A percentile compares a stretch with the other conserved stretches of the same genome.
Conservation (phyloP, 768 basidiomycete species). For the Heimioporus sp. region DNA sequence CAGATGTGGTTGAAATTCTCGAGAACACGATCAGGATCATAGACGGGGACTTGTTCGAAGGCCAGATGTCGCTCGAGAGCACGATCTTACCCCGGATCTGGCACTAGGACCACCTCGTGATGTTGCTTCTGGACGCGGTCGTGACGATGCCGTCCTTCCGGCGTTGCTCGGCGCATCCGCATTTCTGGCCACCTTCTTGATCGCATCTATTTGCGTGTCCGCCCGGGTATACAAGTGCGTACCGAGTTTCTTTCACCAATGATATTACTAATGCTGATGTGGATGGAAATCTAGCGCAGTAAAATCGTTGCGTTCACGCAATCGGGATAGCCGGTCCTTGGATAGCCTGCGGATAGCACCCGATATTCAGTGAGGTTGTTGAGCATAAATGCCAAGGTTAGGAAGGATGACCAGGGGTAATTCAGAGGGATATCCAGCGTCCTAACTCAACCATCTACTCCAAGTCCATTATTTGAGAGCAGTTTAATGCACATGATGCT, state of each 20-base stretch:
- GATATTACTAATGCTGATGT: background rate
- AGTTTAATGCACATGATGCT: no score
- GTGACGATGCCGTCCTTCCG: constrained; percentile 4
- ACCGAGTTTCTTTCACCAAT: background rate
- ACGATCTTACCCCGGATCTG: constrained; percentile 9
- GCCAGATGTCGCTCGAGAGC: constrained; percentile 10
- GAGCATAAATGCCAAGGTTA: no score
- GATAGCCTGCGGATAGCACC: background rate
- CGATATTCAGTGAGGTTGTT: no score
- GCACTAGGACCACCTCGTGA: constrained; percentile 14
- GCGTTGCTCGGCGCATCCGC: constrained; percentile 16
- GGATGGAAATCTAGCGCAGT: background rate
- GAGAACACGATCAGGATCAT: constrained; percentile 18
- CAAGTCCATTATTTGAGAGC: no score
- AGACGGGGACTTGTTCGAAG: constrained; percentile 13
- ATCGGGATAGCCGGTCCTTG: background rate
- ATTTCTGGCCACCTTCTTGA: constrained; percentile 2
- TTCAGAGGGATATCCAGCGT: no score
- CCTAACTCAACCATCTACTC: no score
- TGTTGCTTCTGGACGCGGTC: background rate
- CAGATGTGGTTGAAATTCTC: constrained; percentile 13
- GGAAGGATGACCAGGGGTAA: no score
- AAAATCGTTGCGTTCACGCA: background rate
- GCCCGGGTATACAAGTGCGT: constrained; percentile 7
- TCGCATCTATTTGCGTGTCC: constrained; percentile 4